These are phyloP conservation scores for Mortierella sp. DNA, from an alignment of 371 early-diverging fungal genomes.

Conservation along the genomic window DNA sequence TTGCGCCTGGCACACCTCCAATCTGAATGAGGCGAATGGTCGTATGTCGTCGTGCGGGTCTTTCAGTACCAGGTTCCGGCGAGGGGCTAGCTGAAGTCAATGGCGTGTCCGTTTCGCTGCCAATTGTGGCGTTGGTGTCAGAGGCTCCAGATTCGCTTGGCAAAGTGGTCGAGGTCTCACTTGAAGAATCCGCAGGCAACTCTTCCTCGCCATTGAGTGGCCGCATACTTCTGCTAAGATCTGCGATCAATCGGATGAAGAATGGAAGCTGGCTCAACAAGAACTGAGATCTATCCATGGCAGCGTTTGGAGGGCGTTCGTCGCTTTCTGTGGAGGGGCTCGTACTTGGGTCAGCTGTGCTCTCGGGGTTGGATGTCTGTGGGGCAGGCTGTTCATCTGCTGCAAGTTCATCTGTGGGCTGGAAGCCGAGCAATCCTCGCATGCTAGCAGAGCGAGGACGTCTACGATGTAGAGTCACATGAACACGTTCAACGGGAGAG, in stretches of 20 bases:
- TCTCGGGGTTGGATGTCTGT: background rate
- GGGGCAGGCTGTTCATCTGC: slow-evolving; percentile 1
- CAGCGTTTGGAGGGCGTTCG: background rate
- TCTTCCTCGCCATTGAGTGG: background rate
- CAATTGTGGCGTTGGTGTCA: background rate
- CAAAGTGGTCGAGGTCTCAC: background rate
- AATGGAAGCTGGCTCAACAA: slow-evolving; percentile 35
- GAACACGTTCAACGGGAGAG: background rate
- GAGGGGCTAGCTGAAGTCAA: background rate
- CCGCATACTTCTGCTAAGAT: slow-evolving; percentile 24
- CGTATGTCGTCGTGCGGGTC: slow-evolving; percentile 23
- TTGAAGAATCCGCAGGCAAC: background rate
- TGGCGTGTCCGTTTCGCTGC: background rate
- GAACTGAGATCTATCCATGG: slow-evolving; percentile 22
- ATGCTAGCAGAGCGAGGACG: slow-evolving; percentile 34
- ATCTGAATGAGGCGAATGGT: slow-evolving; percentile 48
- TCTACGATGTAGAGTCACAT: slow-evolving; percentile 11
- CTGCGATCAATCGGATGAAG: slow-evolving; percentile 30
- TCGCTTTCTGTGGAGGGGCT: background rate
- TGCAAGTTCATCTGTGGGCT: slow-evolving; percentile 15
- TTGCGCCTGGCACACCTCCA: slow-evolving; percentile 16
- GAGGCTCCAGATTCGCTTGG: background rate
- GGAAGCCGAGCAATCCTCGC: slow-evolving; percentile 24
- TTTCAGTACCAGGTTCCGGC: background rate
- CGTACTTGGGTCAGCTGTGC: background rate